Conservation (phyloP, 2,329 filamentous ascomycete genomes). For the Colletotrichum sp. region DNA sequence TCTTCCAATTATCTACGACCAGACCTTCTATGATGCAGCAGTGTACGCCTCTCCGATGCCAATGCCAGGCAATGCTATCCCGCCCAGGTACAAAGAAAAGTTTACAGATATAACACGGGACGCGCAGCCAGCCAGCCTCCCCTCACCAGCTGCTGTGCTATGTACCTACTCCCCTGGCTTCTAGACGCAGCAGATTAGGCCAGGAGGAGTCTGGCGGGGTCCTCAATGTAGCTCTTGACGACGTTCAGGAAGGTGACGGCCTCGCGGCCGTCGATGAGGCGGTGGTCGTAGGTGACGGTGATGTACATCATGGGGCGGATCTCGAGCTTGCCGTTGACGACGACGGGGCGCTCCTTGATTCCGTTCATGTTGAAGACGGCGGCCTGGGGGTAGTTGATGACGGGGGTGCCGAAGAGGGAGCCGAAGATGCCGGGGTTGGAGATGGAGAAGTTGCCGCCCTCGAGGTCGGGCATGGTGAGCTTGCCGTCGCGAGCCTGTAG, state of each 20-base stretch:
- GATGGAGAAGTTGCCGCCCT: slow-evolving; percentile 79
- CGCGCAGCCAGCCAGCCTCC: not conserved
- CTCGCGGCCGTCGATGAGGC: slow-evolving; percentile 61
- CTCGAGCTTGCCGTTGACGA: slow-evolving; percentile 57
- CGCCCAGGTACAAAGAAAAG: not conserved
- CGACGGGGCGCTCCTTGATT: slow-evolving; percentile 57
- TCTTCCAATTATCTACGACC: not conserved
- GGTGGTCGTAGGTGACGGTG: slow-evolving; percentile 58
- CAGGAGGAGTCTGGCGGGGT: slow-evolving; percentile 53
- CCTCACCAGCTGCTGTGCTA: not conserved
- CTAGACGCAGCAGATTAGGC: slow-evolving; percentile 41
- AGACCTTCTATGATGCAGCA: not conserved
- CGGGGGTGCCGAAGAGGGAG: slow-evolving; percentile 59
- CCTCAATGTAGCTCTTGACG: slow-evolving; percentile 35
- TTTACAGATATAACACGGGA: not conserved
- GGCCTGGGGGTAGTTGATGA: slow-evolving; percentile 79
- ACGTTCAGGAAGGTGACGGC: slow-evolving; percentile 62
- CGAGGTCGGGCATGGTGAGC: slow-evolving; percentile 78
- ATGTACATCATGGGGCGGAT: slow-evolving; percentile 52
- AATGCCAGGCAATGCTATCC: slow-evolving; percentile 5
- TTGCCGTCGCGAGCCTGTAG: slow-evolving; percentile 70
- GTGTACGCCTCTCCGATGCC: not conserved
- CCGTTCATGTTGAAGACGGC: slow-evolving; percentile 65
- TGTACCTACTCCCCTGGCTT: not conserved
- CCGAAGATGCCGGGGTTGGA: slow-evolving; percentile 81